Evolutionary conservation across 768 basidiomycete genomes (phyloP).

Genomic region (Multifurca ochricompacta): DNA sequence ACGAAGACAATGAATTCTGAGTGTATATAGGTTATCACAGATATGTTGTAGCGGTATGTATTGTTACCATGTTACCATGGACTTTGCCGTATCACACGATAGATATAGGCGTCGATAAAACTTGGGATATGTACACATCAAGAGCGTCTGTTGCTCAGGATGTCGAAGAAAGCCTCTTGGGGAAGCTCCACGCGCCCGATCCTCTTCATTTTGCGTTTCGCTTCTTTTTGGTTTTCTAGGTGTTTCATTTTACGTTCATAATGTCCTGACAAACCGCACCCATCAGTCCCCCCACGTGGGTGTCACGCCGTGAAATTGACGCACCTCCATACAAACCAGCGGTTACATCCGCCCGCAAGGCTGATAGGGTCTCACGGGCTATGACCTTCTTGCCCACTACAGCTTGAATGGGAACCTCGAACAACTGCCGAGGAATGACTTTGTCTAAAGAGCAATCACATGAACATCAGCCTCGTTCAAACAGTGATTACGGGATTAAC

Average conservation of each 20-base stretch:
- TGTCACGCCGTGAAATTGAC: conserved; percentile 2
- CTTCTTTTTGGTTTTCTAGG: conserved; percentile 85
- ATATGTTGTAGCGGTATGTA: conserved; percentile 9
- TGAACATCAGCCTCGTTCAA: background rate
- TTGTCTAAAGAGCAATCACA: conserved; percentile 45
- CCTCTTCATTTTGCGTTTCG: conserved; percentile 83
- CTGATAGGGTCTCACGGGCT: conserved; percentile 82
- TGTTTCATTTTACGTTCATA: conserved; percentile 91
- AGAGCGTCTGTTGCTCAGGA: conserved; percentile 55
- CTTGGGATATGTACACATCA: conserved; percentile 4
- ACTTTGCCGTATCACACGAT: background rate
- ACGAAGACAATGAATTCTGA: conserved; percentile 82
- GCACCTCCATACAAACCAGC: conserved; percentile 87
- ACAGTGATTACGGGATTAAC: background rate
- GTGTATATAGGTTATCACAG: conserved; percentile 11
- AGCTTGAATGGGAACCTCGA: conserved; percentile 95
- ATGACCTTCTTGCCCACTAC: conserved; percentile 80
- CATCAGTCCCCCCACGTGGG: background rate
- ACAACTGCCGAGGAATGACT: conserved; percentile 87
- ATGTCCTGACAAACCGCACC: conserved; percentile 44
- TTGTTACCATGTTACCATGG: background rate
- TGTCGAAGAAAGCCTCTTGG: conserved; percentile 92
- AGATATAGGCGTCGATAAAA: background rate
- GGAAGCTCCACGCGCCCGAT: conserved; percentile 86
- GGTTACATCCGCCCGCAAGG: conserved; percentile 85